A percentile compares a stretch with the other conserved stretches of the same genome.
These are phyloP conservation scores for Caulochytrium protostelioides DNA, from an alignment of 371 early-diverging fungal genomes.

Conservation along the genomic window DNA sequence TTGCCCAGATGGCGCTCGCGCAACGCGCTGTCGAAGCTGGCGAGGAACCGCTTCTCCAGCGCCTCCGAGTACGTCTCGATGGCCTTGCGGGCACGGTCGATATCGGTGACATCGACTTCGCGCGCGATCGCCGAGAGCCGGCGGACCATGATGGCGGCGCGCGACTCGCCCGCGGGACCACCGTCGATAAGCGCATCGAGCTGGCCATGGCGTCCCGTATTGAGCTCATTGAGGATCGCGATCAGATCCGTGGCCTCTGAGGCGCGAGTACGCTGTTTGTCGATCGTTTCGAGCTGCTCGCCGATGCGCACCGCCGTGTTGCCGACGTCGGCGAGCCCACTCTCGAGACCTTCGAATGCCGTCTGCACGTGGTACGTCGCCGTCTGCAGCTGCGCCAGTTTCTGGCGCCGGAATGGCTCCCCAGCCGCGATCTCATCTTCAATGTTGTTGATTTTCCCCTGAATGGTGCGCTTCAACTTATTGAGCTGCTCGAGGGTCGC, in stretches of 20 bases:
- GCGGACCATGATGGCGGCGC: constrained; percentile 68
- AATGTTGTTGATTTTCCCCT: too few species aligned
- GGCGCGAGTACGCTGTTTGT: constrained; percentile 67
- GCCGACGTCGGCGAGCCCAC: constrained; percentile 71
- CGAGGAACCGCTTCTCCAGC: constrained; percentile 68
- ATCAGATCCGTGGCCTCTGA: constrained; percentile 72
- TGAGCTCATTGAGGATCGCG: constrained; percentile 71
- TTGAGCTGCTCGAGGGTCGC: too few species aligned
- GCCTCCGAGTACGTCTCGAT: constrained; percentile 82
- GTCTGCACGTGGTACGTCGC: constrained; percentile 50
- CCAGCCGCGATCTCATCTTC: too few species aligned
- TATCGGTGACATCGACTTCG: constrained; percentile 62
- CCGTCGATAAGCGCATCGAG: constrained; percentile 47
- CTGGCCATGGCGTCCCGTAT: constrained; percentile 42
- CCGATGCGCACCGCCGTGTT: constrained; percentile 86
- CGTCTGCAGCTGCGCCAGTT: too few species aligned
- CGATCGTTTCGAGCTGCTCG: constrained; percentile 83
- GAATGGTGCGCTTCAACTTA: too few species aligned
- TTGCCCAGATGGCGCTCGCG: constrained; percentile 29
- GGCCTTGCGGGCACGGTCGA: constrained; percentile 44
- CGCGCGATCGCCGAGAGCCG: constrained; percentile 65
- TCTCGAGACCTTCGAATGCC: constrained; percentile 59
- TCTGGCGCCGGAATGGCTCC: too few species aligned
- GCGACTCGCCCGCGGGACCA: constrained; percentile 56
- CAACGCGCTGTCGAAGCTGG: constrained; percentile 68